Evolutionary conservation across 352 stramenopile species (phyloP), one percentile per base, ranked within the genome.

Genomic region (Globisporangium alternatum): DNA sequence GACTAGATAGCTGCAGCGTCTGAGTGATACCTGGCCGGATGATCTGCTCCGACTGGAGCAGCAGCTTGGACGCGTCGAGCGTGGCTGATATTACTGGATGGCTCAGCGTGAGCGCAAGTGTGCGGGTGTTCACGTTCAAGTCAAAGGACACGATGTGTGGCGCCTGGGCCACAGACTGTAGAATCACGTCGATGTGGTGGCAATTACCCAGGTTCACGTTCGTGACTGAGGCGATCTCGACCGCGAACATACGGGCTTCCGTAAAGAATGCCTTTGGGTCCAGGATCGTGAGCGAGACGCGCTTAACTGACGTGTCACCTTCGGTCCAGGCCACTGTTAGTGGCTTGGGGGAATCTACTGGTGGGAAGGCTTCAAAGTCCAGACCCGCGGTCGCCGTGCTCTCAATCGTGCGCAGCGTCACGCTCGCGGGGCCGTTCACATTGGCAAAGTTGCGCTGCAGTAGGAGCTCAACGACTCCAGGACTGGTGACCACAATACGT

Each of bases 391-490:
- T 73, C n/a, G 83, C 81, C n/a, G 86, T 90, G 30, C 63, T 74
- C 19, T 77, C 70, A 6, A 89, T 22, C 0, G 74, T 80, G 19
- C 74, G 69, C 3, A 94, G 49, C 1, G 60, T 66, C 0, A 81
- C 75, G 21, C 57, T 68, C 8, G 71, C 74, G 0, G 67, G 56
- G 4, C 69, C 66, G 15, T 45, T 19, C 28, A 83, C 66, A 5
- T 62, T 74, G 9, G 62, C 76, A 58, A 83, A 89, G 49, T 78
- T 76, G 9, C 83, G 79, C 13, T 83, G 78, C 33, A 94, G 61
- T 17, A 69, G 63, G 4, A 94, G 44, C 5, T 68, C 72, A 5
- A 91, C 6, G 2, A 65, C 43, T 15, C 81, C 81, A 10, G 80
- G 60, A 1, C 68, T 60, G 0, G 56, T 69, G 7, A 77, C 56